These are phyloP conservation scores for Phytopythium litorale DNA, from an alignment of 352 stramenopile genomes.

Conservation along the genomic window DNA sequence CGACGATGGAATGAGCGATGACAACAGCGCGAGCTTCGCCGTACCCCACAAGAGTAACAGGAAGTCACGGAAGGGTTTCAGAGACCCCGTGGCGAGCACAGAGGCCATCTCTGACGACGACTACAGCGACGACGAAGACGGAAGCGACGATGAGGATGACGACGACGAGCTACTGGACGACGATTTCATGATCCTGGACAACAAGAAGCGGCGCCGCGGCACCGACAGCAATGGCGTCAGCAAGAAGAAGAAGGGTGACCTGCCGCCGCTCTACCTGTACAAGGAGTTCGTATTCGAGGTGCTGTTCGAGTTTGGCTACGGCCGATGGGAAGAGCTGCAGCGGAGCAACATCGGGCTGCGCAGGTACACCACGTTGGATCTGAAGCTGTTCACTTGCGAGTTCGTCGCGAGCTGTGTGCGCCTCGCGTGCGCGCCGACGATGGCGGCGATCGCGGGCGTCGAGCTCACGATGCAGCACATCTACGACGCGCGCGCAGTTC, in stretches of 20 bases:
- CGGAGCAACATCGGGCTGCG: conserved; percentile 21
- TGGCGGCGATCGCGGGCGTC: not conserved
- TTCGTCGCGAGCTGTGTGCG: conserved; percentile 52
- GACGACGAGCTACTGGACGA: conserved; percentile 48
- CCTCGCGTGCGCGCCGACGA: conserved; percentile 25
- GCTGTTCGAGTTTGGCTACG: conserved; percentile 73
- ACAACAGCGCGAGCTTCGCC: conserved; percentile 19
- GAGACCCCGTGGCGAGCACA: not conserved
- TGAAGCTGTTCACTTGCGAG: conserved; percentile 45
- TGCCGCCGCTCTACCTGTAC: conserved; percentile 35
- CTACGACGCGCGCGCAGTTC: not conserved
- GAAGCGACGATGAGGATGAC: conserved; percentile 53
- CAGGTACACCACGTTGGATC: conserved; percentile 34
- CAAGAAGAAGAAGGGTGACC: conserved; percentile 23
- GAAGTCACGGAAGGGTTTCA: conserved; percentile 57
- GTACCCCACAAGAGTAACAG: conserved; percentile 19
- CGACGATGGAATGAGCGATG: conserved; percentile 59
- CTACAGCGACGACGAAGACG: conserved; percentile 11
- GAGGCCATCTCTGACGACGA: conserved; percentile 59
- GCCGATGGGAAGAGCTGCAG: conserved; percentile 76
- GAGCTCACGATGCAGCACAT: conserved; percentile 4
- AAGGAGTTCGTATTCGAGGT: conserved; percentile 40
- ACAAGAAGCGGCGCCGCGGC: conserved; percentile 17
- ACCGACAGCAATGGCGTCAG: not conserved
- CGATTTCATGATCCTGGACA: conserved; percentile 21